Evolutionary conservation across 768 basidiomycete genomes (phyloP).

Genomic region (Tylopilus felleus): DNA sequence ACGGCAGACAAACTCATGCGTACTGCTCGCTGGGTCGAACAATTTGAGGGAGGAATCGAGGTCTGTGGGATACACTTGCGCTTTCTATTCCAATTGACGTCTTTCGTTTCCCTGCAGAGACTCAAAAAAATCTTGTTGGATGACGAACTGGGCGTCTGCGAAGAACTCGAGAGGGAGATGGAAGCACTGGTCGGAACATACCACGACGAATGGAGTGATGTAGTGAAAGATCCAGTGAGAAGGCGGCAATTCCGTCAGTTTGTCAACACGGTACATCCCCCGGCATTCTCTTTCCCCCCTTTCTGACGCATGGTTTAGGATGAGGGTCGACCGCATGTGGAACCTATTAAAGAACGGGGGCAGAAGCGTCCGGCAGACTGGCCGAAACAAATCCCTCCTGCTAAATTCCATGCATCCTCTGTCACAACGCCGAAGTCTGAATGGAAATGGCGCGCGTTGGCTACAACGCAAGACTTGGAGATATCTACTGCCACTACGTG

Average conservation of each 20-base stretch:
- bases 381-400: slow-evolving; percentile 52
- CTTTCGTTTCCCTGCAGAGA: slow-evolving; percentile 35
- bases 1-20: slow-evolving; percentile 70
- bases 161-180: slow-evolving; percentile 65
- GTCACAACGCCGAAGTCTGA: slow-evolving; percentile 43
- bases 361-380: slow-evolving; percentile 66
- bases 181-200: slow-evolving; percentile 61
- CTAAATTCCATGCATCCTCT: slow-evolving; percentile 40
- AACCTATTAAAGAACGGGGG: slow-evolving; percentile 56
- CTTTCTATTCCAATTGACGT: neutral
- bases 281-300: neutral
- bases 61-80: slow-evolving; percentile 21
- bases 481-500: slow-evolving; percentile 48
- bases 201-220: slow-evolving; percentile 66
- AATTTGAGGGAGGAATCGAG: slow-evolving; percentile 65
- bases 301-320: neutral
- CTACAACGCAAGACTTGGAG: slow-evolving; percentile 45
- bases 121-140: slow-evolving; percentile 62
- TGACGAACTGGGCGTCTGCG: slow-evolving; percentile 70
- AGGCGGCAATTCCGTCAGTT: slow-evolving; percentile 59
- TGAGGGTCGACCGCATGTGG: slow-evolving; percentile 24
- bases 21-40: slow-evolving; percentile 72
- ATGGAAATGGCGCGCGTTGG: slow-evolving; percentile 59
- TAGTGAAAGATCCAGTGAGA: slow-evolving; percentile 51
- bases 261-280: slow-evolving; percentile 54